Conservation (phyloP, 345 rosid genomes). For the Anastatica hierochuntica region DNA sequence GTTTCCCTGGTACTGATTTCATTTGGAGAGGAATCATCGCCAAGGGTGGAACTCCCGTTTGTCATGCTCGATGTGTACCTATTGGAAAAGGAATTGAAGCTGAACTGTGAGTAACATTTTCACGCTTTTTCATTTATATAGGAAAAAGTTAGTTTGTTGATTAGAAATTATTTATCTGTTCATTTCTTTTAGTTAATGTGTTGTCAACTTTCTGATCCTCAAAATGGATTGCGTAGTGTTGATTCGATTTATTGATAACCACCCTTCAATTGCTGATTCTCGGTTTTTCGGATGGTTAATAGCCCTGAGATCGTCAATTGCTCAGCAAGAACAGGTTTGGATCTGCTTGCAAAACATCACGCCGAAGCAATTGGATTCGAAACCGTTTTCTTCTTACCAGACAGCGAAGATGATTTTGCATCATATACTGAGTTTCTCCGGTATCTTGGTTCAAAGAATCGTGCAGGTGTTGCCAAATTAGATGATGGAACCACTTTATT, state of each 20-base stretch:
- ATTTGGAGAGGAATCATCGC: conserved; percentile 59
- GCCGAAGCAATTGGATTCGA: conserved; percentile 78
- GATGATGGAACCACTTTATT: conserved; percentile 91
- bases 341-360: conserved; percentile 79
- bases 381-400: conserved; percentile 83
- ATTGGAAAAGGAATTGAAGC: conserved; percentile 38
- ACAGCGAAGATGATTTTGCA: conserved; percentile 88
- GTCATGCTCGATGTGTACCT: conserved; percentile 52
- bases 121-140: too few relatives aligned
- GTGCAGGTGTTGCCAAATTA: conserved; percentile 97
- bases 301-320: conserved; percentile 85
- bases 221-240: too few relatives aligned
- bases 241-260: too few relatives aligned
- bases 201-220: too few relatives aligned
- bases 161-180: too few relatives aligned
- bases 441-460: conserved; percentile 79
- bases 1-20: conserved; percentile 44
- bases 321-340: conserved; percentile 95
- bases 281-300: too few relatives aligned
- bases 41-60: conserved; percentile 56
- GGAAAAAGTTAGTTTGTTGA: too few relatives aligned
- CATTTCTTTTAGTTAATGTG: too few relatives aligned
- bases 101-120: too few relatives aligned
- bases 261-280: too few relatives aligned
- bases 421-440: conserved; percentile 94